Base-by-base conservation (phyloP, 1,139 yeast species). In the Scheffersomyces illinoinensis region DNA sequence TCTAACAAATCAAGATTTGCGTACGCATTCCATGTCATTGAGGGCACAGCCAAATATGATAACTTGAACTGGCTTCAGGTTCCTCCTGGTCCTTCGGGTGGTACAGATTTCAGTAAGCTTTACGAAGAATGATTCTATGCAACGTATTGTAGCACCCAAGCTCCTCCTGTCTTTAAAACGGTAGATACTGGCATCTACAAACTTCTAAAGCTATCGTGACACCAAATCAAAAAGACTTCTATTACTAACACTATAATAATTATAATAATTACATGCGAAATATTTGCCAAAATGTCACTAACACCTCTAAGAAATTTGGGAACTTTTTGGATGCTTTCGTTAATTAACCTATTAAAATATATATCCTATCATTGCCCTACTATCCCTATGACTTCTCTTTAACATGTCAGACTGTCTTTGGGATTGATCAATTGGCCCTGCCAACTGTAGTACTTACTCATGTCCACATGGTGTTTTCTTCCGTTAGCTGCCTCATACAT, bases 21-120 rank as follows among this genome's bases (percentile, higher is more conserved):
- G 1, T 90, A 90, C 71, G 90, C 96, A 0, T 90, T 90, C 73
- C 96, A 90, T 69, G 82, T 88, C 53, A 88, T 90, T 60, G 96
- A 90, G 57, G 96, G 93, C 1, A 72, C 66, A 0, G 70, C 77
- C 2, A 71, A 81, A 46, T 90, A 89, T 67, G 96, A 90, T 68
- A 75, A 76, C 43, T 73, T 78, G 67, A 90, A 90, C 69, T 90
- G 96, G 96, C 76, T 90, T 49, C 96, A 90, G 67, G 87, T 90
- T 1, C 96, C 96, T 0, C 86, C 88, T 1, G 64, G 74, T 10
- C 68, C 72, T 7, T 74, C 83, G 19, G 93, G 93, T 0, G 90
- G 92, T 0, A 73, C 79, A 0, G 75, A 88, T 33, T 89, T 89
- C 63, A 83, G 87, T 18, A 81, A 79, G 64, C 71, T 88, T 48